Conservation (phyloP, 2,329 filamentous ascomycete genomes). For the Diaporthe batatas region DNA sequence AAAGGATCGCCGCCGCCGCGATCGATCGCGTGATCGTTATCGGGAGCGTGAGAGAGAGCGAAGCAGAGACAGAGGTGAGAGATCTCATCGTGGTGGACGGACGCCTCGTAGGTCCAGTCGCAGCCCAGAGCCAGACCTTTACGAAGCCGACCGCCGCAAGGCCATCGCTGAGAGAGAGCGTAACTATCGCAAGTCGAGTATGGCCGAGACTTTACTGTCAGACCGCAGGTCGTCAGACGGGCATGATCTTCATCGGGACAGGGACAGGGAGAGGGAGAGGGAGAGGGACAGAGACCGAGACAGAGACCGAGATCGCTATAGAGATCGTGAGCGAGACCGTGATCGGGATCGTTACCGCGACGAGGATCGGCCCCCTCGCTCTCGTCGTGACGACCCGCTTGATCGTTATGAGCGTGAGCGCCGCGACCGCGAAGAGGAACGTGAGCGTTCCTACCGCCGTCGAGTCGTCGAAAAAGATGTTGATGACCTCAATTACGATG, state of each 20-base stretch:
- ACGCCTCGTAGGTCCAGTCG: conserved; percentile 74
- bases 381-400: conserved; percentile 71
- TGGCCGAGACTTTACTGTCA: conserved; percentile 73
- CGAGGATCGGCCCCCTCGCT: conserved; percentile 64
- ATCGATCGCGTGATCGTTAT: conserved; percentile 59
- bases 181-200: conserved; percentile 86
- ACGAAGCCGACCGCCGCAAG: conserved; percentile 94
- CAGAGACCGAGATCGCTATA: conserved; percentile 52
- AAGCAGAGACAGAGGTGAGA: conserved; percentile 67
- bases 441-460: conserved; percentile 88
- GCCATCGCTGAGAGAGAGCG: conserved; percentile 95
- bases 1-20: conserved; percentile 67
- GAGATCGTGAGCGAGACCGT: conserved; percentile 55
- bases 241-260: conserved; percentile 57
- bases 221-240: conserved; percentile 64
- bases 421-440: conserved; percentile 88
- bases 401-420: conserved; percentile 87
- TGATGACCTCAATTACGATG: conserved; percentile 91
- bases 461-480: conserved; percentile 79
- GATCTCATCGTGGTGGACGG: conserved; percentile 72
- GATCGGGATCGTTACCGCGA: conserved; percentile 59
- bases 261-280: conserved; percentile 54
- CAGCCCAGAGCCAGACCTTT: conserved; percentile 91
- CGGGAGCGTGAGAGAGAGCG: conserved; percentile 63
- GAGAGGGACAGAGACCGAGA: conserved; percentile 52